Base-by-base conservation (phyloP, 805 yeast species). In the Nakazawaea pomicola region DNA sequence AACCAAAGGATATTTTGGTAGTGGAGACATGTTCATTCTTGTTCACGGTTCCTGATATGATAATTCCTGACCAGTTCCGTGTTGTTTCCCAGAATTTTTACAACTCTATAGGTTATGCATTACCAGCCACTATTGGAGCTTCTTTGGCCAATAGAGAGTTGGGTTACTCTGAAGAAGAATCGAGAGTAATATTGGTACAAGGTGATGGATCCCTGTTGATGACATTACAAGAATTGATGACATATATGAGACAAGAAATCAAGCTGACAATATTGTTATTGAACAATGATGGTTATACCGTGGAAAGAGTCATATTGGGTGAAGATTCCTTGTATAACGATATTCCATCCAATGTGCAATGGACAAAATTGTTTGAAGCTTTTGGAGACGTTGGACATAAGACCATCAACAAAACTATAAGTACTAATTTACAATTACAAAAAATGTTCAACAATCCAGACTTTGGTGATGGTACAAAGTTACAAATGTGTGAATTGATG, bases 361-460 rank as follows among this genome's bases (percentile, higher is more conserved):
- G 95, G 95, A 70, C 81, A 7, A 65, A 76, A 44, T 62, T 86
- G 39, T 68, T 85, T 48, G 66, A 70, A 46, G 72, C 76, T 16
- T 83, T 90, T 53, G 90, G 89, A n/a, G 88, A 71, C 48, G 52
- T 58, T 12, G 58, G 62, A 8, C 55, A 60, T 43, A 54, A 53
- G 39, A 46, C 64, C 34, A 55, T 52, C 31, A 60, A 65, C 23
- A 49, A 50, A 19, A 53, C 49, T 21, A 62, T 80, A 20, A 44
- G 56, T 12, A 65, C 65, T 6, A 57, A 61, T 21, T 54, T 63
- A 49, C 65, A 67, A 42, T 49, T 77, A 43, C 47, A 51, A 20
- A 49, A 49, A 1, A 53, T 69, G 23, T 50, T 73, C 28, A 41
- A 53, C 6, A 56, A 64, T 35, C 50, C 64, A 24, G 61, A 59